A percentile compares a stretch with the other conserved stretches of the same genome.
Conservation (phyloP, 1,284 basidiomycete species). For the Boletellus sp. region DNA sequence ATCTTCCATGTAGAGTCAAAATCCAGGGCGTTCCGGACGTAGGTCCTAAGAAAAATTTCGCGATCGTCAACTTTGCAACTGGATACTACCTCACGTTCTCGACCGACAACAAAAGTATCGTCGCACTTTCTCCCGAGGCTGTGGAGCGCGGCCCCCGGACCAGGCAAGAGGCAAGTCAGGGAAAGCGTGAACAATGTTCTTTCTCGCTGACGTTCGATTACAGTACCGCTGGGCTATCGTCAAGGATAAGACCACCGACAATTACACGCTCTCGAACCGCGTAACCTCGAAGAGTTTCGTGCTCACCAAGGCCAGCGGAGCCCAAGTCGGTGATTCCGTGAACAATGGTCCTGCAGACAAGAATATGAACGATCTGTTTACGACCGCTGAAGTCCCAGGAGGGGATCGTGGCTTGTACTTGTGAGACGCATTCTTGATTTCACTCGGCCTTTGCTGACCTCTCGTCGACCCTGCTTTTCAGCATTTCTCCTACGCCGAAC, state of each 20-base stretch:
- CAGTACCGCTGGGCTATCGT: neutral
- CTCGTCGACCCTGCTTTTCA: too few relatives aligned
- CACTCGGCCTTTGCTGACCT: too few relatives aligned
- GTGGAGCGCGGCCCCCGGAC: neutral
- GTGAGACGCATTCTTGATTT: neutral
- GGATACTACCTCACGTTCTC: neutral
- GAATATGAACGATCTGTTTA: neutral
- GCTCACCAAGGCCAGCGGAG: neutral
- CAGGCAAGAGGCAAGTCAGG: neutral
- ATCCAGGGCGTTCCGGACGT: neutral
- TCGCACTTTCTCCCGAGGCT: neutral
- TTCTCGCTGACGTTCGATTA: neutral
- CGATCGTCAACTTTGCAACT: neutral
- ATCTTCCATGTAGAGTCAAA: neutral
- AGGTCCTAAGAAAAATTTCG: neutral
- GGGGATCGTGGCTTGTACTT: neutral
- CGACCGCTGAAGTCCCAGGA: too few relatives aligned
- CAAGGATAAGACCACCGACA: too few relatives aligned
- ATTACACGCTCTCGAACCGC: neutral
- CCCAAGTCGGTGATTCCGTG: neutral
- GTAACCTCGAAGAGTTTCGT: neutral
- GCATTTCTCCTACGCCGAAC: neutral
- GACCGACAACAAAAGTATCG: neutral
- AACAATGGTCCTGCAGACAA: neutral
- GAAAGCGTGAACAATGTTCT: too few relatives aligned